These are phyloP conservation scores for Trichoderma virens DNA, from an alignment of 495 filamentous ascomycete genomes.

Conservation along the genomic window DNA sequence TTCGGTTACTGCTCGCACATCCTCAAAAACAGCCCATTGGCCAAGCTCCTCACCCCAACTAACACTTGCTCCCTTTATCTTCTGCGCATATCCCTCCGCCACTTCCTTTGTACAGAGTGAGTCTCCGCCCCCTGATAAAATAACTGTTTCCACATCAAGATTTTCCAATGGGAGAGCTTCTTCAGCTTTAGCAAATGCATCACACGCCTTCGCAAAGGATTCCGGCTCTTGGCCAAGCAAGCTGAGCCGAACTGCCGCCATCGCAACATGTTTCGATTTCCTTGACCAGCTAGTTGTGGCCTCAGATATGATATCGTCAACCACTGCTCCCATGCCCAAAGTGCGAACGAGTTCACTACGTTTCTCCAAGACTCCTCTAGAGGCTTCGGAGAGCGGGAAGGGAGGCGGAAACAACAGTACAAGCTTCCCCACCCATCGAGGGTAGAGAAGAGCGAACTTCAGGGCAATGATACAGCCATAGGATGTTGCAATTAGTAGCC, in stretches of 20 bases:
- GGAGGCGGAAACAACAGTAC: constrained; percentile 37
- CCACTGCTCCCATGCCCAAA: not conserved
- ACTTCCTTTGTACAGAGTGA: not conserved
- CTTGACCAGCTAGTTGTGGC: not conserved
- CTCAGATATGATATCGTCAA: not conserved
- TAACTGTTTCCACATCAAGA: not conserved
- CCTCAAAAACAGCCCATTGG: not conserved
- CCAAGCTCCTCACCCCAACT: not conserved
- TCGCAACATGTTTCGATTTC: not conserved
- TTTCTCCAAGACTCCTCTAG: not conserved
- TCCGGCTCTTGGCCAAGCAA: not conserved
- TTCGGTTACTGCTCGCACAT: not conserved
- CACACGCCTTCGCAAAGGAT: not conserved
- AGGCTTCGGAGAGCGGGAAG: constrained; percentile 31
- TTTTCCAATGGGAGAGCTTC: not conserved
- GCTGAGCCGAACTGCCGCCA: not conserved
- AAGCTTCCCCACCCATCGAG: constrained; percentile 30
- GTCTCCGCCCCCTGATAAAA: not conserved
- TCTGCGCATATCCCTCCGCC: not conserved
- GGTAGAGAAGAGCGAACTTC: constrained; percentile 30
- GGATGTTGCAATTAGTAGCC: constrained; percentile 40
- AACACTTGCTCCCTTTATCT: not conserved
- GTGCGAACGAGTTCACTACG: not conserved
- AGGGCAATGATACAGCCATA: constrained; percentile 16
- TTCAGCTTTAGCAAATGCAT: not conserved